Evolutionary conservation across 306 rosid species (phyloP), one percentile per base, ranked within the genome.

Genomic region (Datisca glomerata): DNA sequence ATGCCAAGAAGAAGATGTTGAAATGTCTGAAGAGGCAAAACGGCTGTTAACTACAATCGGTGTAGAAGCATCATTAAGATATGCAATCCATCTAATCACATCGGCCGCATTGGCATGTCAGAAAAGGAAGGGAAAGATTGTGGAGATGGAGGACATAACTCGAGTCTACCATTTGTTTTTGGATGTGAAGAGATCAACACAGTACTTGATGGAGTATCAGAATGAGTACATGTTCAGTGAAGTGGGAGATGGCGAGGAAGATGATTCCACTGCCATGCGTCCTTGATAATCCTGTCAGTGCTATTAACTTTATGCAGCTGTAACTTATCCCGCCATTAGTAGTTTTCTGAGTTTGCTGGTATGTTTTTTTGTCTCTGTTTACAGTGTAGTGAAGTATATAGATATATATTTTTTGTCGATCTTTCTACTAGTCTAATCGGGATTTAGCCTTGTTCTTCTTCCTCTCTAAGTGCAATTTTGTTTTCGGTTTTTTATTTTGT

Each of bases 151-250:
- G 20, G 98, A 89, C 47, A 80, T 89, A 24, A 84, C 77, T 51
- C 80, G 96, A 27, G 98, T 78, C 41, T 84, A 89, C 68, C 91
- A 89, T 63, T 80, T 89, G 29, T 84, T 89, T 58, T 74, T 89
- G 76, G 98, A 89, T 47, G 91, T 89, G 49, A 89, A 89, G 61
- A 68, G 98, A 66, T 89, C 98, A 18, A 89, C 98, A 8, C 96
- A 89, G 55, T 89, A 89, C 69, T 49, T 89, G 80, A 75, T 89
- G 81, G 98, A 89, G 80, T 89, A 60, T 61, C 98, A 89, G 58
- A 74, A 60, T 59, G 86, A 70, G 64, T 89, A 84, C 78, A 84
- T 89, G 94, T 81, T 86, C 79, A 89, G 12, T 54, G 96, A 81
- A 57, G 17, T 70, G 14, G 89, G 80, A 46, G 96, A 79, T 32